These are phyloP conservation scores for Raffaelea ambrosiae DNA, from an alignment of 2,329 filamentous ascomycete genomes.

Conservation along the genomic window DNA sequence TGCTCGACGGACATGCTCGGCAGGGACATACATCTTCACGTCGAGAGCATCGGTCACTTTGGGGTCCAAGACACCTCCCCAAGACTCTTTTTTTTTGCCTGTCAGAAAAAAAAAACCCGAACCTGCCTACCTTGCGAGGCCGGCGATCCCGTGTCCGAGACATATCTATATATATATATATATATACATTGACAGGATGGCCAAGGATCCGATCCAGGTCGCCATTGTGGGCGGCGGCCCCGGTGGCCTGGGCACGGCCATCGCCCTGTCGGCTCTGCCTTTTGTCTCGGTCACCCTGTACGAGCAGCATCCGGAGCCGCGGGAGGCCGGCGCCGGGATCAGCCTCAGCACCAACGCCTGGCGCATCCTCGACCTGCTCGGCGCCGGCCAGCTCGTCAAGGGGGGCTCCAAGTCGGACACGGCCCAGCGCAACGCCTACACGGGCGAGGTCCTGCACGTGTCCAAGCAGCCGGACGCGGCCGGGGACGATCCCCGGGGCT, in stretches of 20 bases:
- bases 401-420: background rate
- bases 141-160: too few relatives aligned
- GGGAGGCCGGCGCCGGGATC: conserved; percentile 1
- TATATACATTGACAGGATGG: background rate
- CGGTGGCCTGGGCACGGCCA: background rate
- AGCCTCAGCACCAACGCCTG: conserved; percentile 1
- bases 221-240: background rate
- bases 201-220: background rate
- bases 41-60: too few relatives aligned
- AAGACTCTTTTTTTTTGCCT: too few relatives aligned
- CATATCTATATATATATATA: too few relatives aligned
- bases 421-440: conserved; percentile 2
- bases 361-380: conserved; percentile 2
- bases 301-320: conserved; percentile 1
- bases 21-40: too few relatives aligned
- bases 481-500: background rate
- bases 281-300: conserved; percentile 2
- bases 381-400: background rate
- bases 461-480: background rate
- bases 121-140: too few relatives aligned
- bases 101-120: too few relatives aligned
- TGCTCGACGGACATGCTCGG: too few relatives aligned
- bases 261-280: background rate
- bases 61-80: too few relatives aligned
- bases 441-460: background rate